Conservation (phyloP, 441 rosid genomes). For the Cnidoscolus chayamansa region DNA sequence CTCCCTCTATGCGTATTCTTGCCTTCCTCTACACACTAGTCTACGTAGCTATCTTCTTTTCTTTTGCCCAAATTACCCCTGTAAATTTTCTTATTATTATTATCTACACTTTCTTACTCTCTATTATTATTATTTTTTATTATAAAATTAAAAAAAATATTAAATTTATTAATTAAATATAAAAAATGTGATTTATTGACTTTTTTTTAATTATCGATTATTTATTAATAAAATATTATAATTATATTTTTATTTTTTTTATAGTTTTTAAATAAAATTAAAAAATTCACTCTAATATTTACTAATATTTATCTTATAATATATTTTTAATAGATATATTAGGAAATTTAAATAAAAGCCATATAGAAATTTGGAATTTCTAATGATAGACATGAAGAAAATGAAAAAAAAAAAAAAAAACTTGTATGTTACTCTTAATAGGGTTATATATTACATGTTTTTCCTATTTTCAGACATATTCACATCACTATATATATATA, state of each 20-base stretch:
- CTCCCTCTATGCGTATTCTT: background rate
- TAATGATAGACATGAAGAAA: background rate
- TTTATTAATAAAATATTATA: too few relatives aligned
- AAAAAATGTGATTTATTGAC: too few relatives aligned
- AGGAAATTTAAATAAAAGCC: background rate
- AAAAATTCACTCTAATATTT: too few relatives aligned
- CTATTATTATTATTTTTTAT: background rate
- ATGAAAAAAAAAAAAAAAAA: background rate
- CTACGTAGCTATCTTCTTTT: background rate
- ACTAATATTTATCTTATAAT: too few relatives aligned
- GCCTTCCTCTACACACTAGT: slow-evolving; percentile 4
- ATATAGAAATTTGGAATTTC: slow-evolving; percentile 1
- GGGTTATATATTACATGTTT: background rate
- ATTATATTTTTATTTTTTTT: too few relatives aligned
- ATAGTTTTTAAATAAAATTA: too few relatives aligned
- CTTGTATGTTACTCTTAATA: background rate
- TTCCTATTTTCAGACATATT: background rate
- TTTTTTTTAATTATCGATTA: too few relatives aligned
- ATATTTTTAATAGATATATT: too few relatives aligned
- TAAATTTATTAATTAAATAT: too few relatives aligned
- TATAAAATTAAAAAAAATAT: too few relatives aligned
- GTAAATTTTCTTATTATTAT: background rate
- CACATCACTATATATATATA: slow-evolving; percentile 15
- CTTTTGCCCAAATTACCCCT: background rate
- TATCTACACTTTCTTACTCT: background rate